Percentiles rank a stretch among this genome's conserved stretches.
Conservation (phyloP, 768 basidiomycete genomes). For the Exidia glandulosa region DNA sequence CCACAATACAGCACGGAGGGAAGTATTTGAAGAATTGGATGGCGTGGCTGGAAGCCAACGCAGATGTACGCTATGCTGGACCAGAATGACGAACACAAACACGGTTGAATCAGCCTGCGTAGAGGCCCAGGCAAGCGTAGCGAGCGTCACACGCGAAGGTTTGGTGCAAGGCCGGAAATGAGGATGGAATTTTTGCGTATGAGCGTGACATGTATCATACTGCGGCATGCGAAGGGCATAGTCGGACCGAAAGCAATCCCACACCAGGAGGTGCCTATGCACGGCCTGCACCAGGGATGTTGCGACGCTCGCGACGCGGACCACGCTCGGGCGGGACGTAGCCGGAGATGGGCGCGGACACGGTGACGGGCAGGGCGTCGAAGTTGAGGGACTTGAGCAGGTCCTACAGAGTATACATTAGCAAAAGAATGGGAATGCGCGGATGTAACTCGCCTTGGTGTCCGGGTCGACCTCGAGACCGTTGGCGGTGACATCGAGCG, state of each 20-base stretch:
- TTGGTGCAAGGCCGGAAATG: no score
- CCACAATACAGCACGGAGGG: conserved; percentile 78
- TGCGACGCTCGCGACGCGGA: conserved; percentile 56
- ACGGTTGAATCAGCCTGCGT: no score
- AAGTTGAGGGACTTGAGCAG: conserved; percentile 90
- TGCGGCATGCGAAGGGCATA: no score
- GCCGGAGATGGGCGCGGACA: conserved; percentile 53
- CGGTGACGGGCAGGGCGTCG: conserved; percentile 73
- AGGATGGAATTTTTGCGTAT: background rate
- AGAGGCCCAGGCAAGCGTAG: no score
- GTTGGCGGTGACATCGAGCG: conserved; percentile 65
- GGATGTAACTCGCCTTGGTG: conserved; percentile 56
- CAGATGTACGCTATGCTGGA: conserved; percentile 82
- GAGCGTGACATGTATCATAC: background rate
- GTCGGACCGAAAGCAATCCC: background rate
- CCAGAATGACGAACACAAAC: conserved; percentile 1
- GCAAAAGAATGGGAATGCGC: background rate
- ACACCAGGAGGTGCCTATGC: background rate
- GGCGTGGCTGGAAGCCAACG: conserved; percentile 78
- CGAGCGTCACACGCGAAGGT: no score
- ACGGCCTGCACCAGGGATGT: conserved; percentile 71
- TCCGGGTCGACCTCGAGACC: conserved; percentile 84
- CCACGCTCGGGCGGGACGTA: conserved; percentile 50
- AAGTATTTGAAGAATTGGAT: conserved; percentile 84
- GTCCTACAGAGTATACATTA: conserved; percentile 35